Conservation (phyloP, 495 filamentous ascomycete genomes). For the Penicillium robsamsonii region DNA sequence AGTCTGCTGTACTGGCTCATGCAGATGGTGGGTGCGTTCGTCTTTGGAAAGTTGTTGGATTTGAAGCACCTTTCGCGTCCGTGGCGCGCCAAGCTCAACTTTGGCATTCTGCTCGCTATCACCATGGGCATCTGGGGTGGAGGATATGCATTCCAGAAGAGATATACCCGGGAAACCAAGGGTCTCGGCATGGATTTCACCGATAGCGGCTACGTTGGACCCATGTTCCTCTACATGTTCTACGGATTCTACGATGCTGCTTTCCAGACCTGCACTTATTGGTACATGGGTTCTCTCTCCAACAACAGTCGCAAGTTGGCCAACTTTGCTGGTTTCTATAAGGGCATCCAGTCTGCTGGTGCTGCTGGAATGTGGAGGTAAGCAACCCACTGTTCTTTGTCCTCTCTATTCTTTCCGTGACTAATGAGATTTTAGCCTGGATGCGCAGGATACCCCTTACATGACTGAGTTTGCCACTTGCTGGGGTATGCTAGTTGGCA, state of each 20-base stretch:
- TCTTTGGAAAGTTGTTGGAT: slow-evolving; percentile 78
- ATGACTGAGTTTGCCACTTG: slow-evolving; percentile 61
- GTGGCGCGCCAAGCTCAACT: slow-evolving; percentile 70
- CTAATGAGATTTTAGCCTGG: slow-evolving; percentile 43
- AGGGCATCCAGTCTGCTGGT: slow-evolving; percentile 94
- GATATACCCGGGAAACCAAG: slow-evolving; percentile 55
- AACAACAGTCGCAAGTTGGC: slow-evolving; percentile 90
- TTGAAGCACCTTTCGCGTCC: slow-evolving; percentile 60
- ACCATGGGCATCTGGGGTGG: slow-evolving; percentile 87
- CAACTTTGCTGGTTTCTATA: slow-evolving; percentile 94
- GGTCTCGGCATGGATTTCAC: slow-evolving; percentile 60
- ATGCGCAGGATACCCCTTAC: slow-evolving; percentile 61
- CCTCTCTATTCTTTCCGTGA: not conserved
- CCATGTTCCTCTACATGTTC: slow-evolving; percentile 90
- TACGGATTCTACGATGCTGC: slow-evolving; percentile 89
- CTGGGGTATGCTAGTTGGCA: slow-evolving; percentile 71
- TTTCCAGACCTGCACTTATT: slow-evolving; percentile 86
- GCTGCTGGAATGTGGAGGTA: slow-evolving; percentile 80
- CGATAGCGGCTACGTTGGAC: slow-evolving; percentile 65
- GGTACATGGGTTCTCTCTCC: slow-evolving; percentile 89
- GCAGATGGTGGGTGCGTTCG: slow-evolving; percentile 81
- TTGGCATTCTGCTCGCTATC: slow-evolving; percentile 63
- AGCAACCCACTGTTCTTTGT: slow-evolving; percentile 14
- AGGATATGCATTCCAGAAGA: slow-evolving; percentile 74
- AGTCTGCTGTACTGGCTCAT: slow-evolving; percentile 80